Conservation (phyloP, 305 asterid genomes). For the Stenogyne calaminthoides region DNA sequence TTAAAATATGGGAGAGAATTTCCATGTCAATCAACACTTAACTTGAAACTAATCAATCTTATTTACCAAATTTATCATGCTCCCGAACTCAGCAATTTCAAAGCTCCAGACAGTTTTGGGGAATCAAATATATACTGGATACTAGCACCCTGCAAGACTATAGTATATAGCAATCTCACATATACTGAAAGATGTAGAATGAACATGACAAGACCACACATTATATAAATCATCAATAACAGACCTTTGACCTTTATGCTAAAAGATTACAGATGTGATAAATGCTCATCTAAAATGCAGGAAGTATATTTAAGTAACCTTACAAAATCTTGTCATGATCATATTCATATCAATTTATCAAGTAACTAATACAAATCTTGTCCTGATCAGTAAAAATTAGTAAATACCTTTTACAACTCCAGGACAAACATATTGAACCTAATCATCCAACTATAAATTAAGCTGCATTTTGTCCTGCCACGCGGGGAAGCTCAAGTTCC, state of each 20-base stretch:
- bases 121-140: not conserved
- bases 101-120: not conserved
- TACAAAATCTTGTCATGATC: not conserved
- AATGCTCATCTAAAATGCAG: constrained; percentile 18
- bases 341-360: constrained; percentile 24
- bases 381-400: constrained; percentile 16
- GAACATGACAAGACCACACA: not conserved
- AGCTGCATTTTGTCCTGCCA: constrained; percentile 39
- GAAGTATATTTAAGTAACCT: not conserved
- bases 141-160: not conserved
- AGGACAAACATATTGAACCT: constrained; percentile 23
- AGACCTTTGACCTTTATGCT: constrained; percentile 6
- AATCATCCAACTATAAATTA: constrained; percentile 31
- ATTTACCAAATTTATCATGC: not conserved
- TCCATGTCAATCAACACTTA: not conserved
- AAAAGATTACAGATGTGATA: constrained; percentile 20
- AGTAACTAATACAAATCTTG: constrained; percentile 2
- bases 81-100: not conserved
- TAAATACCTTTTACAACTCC: constrained; percentile 28
- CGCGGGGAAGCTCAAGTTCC: constrained; percentile 29
- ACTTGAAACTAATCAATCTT: not conserved
- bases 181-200: not conserved
- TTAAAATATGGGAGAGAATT: not conserved
- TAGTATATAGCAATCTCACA: not conserved
- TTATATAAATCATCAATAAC: not conserved